Percentiles rank a stretch among this genome's conserved stretches.
Conservation (phyloP, 2,329 filamentous ascomycete species). For the Juglanconis juglandina region DNA sequence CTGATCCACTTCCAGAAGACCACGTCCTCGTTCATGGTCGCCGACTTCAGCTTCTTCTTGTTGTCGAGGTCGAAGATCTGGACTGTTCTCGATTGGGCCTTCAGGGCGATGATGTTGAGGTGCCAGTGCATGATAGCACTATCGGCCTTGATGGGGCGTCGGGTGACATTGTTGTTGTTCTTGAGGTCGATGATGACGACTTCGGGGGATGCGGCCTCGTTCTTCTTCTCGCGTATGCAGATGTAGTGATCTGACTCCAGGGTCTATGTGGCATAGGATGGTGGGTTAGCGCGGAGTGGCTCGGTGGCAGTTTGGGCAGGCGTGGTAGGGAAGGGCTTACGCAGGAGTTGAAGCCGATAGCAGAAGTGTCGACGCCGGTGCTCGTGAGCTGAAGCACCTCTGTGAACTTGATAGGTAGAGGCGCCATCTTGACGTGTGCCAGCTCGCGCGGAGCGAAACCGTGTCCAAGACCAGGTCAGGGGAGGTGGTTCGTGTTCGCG, state of each 20-base stretch:
- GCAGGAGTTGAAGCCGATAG: conserved; percentile 83
- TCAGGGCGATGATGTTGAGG: conserved; percentile 92
- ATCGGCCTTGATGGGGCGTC: conserved; percentile 95
- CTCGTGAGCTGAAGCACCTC: conserved; percentile 39
- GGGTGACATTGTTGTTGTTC: conserved; percentile 92
- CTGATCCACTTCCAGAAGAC: conserved; percentile 99
- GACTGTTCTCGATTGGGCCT: conserved; percentile 87
- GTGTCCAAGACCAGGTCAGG: conserved; percentile 3
- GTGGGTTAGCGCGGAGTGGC: conserved; percentile 13
- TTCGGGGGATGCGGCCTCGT: conserved; percentile 78
- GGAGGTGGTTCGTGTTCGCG: neutral
- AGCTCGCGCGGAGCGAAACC: conserved; percentile 26
- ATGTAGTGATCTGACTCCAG: conserved; percentile 97
- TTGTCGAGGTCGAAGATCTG: conserved; percentile 95
- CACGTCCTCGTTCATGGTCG: conserved; percentile 94
- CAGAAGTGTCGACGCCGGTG: conserved; percentile 33
- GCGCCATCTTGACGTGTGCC: conserved; percentile 35
- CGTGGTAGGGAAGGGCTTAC: conserved; percentile 48
- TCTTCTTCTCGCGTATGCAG: conserved; percentile 92
- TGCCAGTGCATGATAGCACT: conserved; percentile 99
- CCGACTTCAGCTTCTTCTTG: conserved; percentile 95
- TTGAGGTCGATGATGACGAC: conserved; percentile 98
- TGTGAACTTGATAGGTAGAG: conserved; percentile 38
- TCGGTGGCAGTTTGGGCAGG: conserved; percentile 21
- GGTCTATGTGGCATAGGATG: conserved; percentile 56